Evolutionary conservation across 2,329 filamentous ascomycete species (phyloP).

Genomic region (Teratosphaeriaceae sp.): DNA sequence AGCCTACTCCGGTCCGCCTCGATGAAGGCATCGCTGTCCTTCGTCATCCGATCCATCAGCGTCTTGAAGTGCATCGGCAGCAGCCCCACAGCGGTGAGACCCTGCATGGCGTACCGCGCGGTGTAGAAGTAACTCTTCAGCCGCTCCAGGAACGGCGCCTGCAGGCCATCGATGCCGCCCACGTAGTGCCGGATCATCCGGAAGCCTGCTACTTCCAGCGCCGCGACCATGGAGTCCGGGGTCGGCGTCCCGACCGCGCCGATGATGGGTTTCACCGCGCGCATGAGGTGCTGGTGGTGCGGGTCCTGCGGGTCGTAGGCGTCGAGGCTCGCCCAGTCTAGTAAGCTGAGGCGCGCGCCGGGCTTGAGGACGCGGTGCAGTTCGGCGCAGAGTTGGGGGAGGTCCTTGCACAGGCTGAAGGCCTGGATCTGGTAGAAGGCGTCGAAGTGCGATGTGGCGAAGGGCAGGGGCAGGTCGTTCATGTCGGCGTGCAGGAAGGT

Average conservation of each 20-base stretch:
- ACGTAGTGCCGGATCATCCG: slow-evolving; percentile 17
- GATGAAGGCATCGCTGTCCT: slow-evolving; percentile 23
- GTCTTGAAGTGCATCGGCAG: slow-evolving; percentile 23
- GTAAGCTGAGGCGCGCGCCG: slow-evolving; percentile 20
- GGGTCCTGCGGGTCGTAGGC: slow-evolving; percentile 19
- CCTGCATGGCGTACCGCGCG: slow-evolving; percentile 9
- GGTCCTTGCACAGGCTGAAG: slow-evolving; percentile 23
- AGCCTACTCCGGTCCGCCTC: slow-evolving; percentile 20
- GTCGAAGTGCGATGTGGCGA: slow-evolving; percentile 20
- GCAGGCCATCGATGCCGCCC: slow-evolving; percentile 20
- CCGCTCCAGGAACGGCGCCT: slow-evolving; percentile 22
- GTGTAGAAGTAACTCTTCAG: slow-evolving; percentile 21
- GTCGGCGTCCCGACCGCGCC: slow-evolving; percentile 26
- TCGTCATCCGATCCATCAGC: slow-evolving; percentile 22
- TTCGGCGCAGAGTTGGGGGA: slow-evolving; percentile 17
- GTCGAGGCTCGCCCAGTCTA: slow-evolving; percentile 23
- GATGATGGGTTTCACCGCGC: slow-evolving; percentile 23
- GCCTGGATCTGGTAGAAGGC: slow-evolving; percentile 28
- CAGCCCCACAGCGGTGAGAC: slow-evolving; percentile 18
- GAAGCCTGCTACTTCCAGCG: slow-evolving; percentile 21
- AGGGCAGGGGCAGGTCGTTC: slow-evolving; percentile 23
- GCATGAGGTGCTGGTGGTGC: slow-evolving; percentile 20
- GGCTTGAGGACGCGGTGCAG: slow-evolving; percentile 23
- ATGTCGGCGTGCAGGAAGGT: slow-evolving; percentile 21
- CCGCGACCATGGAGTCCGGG: slow-evolving; percentile 15